Conservation (phyloP, 768 basidiomycete species). For the Mycena galopus region DNA sequence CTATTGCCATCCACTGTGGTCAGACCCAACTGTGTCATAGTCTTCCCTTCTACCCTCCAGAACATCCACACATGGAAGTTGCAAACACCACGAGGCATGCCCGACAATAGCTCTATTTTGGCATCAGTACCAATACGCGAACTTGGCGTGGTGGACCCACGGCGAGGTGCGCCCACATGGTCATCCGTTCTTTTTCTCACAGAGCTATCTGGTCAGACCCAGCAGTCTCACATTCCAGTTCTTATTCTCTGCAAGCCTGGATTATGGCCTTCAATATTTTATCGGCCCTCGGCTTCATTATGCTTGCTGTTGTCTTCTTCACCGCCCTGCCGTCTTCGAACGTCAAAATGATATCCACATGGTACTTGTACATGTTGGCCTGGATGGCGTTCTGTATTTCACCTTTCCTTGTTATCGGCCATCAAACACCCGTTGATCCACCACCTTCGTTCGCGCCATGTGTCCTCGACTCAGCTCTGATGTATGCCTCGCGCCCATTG, state of each 20-base stretch:
- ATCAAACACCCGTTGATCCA: slow-evolving; percentile 20
- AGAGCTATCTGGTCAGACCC: not conserved
- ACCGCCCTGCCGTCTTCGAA: slow-evolving; percentile 14
- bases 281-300: slow-evolving; percentile 13
- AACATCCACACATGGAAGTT: too few species aligned
- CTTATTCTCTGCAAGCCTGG: not conserved
- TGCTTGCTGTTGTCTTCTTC: slow-evolving; percentile 15
- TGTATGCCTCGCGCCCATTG: slow-evolving; percentile 31
- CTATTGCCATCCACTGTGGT: too few species aligned
- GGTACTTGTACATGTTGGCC: slow-evolving; percentile 18
- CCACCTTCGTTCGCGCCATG: slow-evolving; percentile 20
- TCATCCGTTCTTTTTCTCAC: too few species aligned
- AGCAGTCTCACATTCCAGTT: not conserved
- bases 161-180: too few species aligned
- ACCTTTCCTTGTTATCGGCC: slow-evolving; percentile 24
- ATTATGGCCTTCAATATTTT: slow-evolving; percentile 19
- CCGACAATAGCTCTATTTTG: too few species aligned
- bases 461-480: slow-evolving; percentile 19
- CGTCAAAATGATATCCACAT: slow-evolving; percentile 26
- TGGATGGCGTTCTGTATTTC: slow-evolving; percentile 26
- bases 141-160: too few species aligned
- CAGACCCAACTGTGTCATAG: too few species aligned
- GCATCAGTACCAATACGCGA: too few species aligned
- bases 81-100: too few species aligned
- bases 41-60: too few species aligned